These are phyloP conservation scores for Chlorella sp. DNA, from an alignment of 139 green algal species.

Conservation along the genomic window DNA sequence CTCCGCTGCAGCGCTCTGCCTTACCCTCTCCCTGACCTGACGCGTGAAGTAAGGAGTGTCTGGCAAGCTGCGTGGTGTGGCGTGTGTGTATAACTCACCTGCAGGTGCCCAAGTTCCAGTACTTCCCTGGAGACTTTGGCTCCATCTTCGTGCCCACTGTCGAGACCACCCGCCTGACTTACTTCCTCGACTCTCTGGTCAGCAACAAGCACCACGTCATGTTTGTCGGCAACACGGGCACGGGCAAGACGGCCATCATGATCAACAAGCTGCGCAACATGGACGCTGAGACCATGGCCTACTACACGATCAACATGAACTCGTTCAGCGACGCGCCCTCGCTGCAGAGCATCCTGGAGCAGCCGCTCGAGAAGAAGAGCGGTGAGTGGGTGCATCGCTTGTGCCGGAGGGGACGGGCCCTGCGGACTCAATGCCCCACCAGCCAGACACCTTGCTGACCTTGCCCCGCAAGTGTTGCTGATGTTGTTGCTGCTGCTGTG, in stretches of 20 bases:
- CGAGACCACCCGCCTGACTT: conserved; percentile 77
- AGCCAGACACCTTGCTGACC: too few species aligned
- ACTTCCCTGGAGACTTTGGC: conserved; percentile 33
- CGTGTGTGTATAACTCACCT: background rate
- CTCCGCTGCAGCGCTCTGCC: too few species aligned
- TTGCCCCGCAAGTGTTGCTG: too few species aligned
- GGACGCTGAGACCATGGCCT: conserved; percentile 63
- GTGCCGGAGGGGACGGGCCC: too few species aligned
- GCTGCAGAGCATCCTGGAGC: conserved; percentile 71
- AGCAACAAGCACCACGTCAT: conserved; percentile 79
- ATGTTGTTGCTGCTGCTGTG: too few species aligned
- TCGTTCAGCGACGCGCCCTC: conserved; percentile 72
- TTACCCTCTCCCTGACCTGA: too few species aligned
- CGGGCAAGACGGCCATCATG: conserved; percentile 85
- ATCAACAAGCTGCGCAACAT: conserved; percentile 77
- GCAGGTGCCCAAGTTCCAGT: conserved; percentile 49
- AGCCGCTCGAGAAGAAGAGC: conserved; percentile 77
- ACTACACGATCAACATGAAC: conserved; percentile 85
- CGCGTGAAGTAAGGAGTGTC: too few species aligned
- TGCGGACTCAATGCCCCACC: too few species aligned
- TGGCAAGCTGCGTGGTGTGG: background rate
- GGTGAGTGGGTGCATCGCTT: conserved; percentile 17
- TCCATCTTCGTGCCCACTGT: conserved; percentile 86
- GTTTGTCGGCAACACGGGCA: conserved; percentile 88
- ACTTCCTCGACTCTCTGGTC: conserved; percentile 77